Evolutionary conservation across 2,329 filamentous ascomycete species (phyloP).

Genomic region (Trichoderma harzianum): DNA sequence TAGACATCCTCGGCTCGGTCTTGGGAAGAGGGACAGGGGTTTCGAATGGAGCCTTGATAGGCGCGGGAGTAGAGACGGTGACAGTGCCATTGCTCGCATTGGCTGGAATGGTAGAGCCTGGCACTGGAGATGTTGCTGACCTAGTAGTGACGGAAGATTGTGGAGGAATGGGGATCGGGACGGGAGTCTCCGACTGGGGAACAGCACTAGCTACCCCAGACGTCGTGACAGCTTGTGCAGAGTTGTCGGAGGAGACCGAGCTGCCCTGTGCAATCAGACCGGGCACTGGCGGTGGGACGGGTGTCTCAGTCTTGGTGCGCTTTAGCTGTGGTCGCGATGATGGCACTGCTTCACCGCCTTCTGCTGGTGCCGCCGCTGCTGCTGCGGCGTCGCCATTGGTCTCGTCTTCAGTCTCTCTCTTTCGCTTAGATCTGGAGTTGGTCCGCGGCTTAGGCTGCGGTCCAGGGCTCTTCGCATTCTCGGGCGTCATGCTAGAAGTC

Average conservation of each 20-base stretch:
- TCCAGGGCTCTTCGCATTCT: constrained; percentile 19
- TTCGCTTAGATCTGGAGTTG: constrained; percentile 42
- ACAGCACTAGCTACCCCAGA: constrained; percentile 20
- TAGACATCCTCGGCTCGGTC: constrained; percentile 31
- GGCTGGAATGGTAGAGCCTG: constrained; percentile 22
- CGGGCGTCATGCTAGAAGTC: constrained; percentile 30
- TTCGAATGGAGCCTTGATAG: constrained; percentile 33
- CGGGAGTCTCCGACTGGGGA: constrained; percentile 40
- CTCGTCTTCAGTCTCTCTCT: constrained; percentile 39
- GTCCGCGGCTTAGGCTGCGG: constrained; percentile 29
- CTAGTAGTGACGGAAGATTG: constrained; percentile 28
- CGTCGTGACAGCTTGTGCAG: constrained; percentile 22
- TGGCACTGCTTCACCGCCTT: constrained; percentile 29
- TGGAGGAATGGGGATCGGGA: constrained; percentile 38
- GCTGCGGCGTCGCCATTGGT: constrained; percentile 27
- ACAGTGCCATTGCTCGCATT: constrained; percentile 15
- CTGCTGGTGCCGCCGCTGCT: constrained; percentile 3
- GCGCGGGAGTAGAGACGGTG: constrained; percentile 28
- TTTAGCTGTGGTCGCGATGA: constrained; percentile 43
- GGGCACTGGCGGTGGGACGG: constrained; percentile 45
- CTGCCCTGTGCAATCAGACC: constrained; percentile 29
- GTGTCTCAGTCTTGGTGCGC: constrained; percentile 56
- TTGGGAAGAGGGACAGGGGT: constrained; percentile 38
- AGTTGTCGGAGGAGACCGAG: constrained; percentile 26
- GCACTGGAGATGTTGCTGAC: constrained; percentile 33